Evolutionary conservation across 257 asterid genomes (phyloP), one percentile per base, ranked within the genome.

Genomic region (Solanum gracilifrons): DNA sequence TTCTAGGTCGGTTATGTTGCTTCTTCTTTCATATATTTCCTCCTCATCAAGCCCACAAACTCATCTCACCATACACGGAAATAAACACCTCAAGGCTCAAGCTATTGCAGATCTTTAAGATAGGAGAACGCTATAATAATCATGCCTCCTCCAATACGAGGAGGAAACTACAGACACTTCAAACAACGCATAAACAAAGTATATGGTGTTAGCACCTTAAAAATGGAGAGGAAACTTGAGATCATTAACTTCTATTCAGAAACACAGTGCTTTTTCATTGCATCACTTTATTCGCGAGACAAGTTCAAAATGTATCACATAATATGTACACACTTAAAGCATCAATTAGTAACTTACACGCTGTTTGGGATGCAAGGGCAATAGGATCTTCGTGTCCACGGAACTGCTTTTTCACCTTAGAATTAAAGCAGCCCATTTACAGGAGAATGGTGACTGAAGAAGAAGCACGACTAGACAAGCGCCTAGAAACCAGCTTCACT

Each of bases 371-470:
- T 87, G 99, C 96, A 90, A 97, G 98, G 84, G 83, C 88, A 83
- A 93, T 89, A 66, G 99, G 99, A 86, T 94, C 95, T 92, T 97
- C 99, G 87, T 94, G 95, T 64, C 99, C 97, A 27, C 97, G 98
- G 85, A 89, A 93, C 86, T 95, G 96, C 92, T 90, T 94, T 94
- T 92, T 95, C 74, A 92, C 89, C 16, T 91, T 94, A 89, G 99
- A 96, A 21, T 92, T 94, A 89, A 95, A 92, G 92, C 99, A 97
- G 92, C 99, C 99, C 99, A 97, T 97, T 90, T 92, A 90, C 88
- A 11, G 91, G 84, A 89, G 90, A 69, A 55, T 77, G 87, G 43
- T 41, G 43, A 62, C 29, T 68, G 27, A 35, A 39, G 88, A 90
- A 89, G 91, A 91, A 90, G 92, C 92, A 88, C 89, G 86, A 75